These are phyloP conservation scores for Begonia masoniana DNA, from an alignment of 306 rosid species.

Conservation along the genomic window DNA sequence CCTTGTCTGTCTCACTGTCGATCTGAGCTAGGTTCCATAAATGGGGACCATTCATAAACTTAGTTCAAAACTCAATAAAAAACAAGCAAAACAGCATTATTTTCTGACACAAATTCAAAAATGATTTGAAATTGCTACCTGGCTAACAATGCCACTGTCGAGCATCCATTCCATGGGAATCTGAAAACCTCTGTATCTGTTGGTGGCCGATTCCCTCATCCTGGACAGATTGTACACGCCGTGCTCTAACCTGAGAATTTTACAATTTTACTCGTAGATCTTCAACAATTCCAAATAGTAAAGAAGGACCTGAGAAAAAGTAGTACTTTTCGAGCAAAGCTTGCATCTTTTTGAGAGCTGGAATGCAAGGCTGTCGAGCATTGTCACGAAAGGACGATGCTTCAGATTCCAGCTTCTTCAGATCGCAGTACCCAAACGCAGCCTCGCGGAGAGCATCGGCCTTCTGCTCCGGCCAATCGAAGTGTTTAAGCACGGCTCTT, in stretches of 20 bases:
- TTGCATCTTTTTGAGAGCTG: constrained; percentile 93
- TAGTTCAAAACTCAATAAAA: neutral
- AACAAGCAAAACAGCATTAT: neutral
- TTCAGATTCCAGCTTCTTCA: constrained; percentile 81
- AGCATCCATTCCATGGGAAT: constrained; percentile 98
- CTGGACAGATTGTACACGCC: constrained; percentile 77
- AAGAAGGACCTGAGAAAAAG: no score
- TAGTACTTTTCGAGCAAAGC: constrained; percentile 73
- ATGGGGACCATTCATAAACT: constrained; percentile 4
- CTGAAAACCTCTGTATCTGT: constrained; percentile 58
- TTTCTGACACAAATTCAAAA: neutral
- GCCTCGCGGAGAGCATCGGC: constrained; percentile 96
- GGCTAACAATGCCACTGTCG: constrained; percentile 59
- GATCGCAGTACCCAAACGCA: constrained; percentile 80
- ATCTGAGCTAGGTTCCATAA: neutral
- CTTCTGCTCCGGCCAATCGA: constrained; percentile 94
- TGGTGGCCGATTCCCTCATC: constrained; percentile 76
- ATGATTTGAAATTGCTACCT: constrained; percentile 35
- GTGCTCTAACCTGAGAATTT: constrained; percentile 70
- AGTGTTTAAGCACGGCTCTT: constrained; percentile 97
- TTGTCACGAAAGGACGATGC: constrained; percentile 66
- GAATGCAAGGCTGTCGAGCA: constrained; percentile 70
- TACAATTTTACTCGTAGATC: neutral
- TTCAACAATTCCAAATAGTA: no score
- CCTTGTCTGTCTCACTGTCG: constrained; percentile 8